Evolutionary conservation across 2,329 filamentous ascomycete genomes (phyloP).

Genomic region (Remersonia thermophila): DNA sequence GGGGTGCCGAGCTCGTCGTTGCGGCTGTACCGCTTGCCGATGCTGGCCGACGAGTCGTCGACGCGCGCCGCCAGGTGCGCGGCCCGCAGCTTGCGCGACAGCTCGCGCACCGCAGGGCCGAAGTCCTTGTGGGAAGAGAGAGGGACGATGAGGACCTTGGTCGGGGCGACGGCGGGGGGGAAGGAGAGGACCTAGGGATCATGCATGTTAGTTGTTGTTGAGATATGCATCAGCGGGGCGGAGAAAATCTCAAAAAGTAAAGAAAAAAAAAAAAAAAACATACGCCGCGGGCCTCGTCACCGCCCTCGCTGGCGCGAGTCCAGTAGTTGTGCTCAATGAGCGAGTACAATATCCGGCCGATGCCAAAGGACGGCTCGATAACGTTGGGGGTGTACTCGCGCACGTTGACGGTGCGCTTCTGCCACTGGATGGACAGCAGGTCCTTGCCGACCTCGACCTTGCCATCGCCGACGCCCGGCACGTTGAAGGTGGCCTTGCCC

Average conservation of each 20-base stretch:
- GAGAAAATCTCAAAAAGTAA: no score
- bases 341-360: slow-evolving; percentile 85
- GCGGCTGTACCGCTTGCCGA: slow-evolving; percentile 87
- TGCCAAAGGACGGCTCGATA: slow-evolving; percentile 95
- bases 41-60: slow-evolving; percentile 81
- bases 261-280: slow-evolving; percentile 36
- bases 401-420: slow-evolving; percentile 68
- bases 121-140: slow-evolving; percentile 74
- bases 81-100: slow-evolving; percentile 65
- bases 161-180: slow-evolving; percentile 64
- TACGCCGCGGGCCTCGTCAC: slow-evolving; percentile 77
- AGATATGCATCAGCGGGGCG: slow-evolving; percentile 30
- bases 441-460: slow-evolving; percentile 72
- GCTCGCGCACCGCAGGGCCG: slow-evolving; percentile 57
- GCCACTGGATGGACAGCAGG: slow-evolving; percentile 71
- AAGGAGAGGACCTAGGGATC: slow-evolving; percentile 42
- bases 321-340: slow-evolving; percentile 94
- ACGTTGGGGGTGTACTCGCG: slow-evolving; percentile 92
- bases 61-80: slow-evolving; percentile 72
- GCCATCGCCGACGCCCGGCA: slow-evolving; percentile 52
- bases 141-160: slow-evolving; percentile 86
- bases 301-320: slow-evolving; percentile 59
- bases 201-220: slow-evolving; percentile 5
- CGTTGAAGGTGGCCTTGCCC: slow-evolving; percentile 66
- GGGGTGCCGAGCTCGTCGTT: slow-evolving; percentile 95